Base-by-base conservation (phyloP, 164 flowering plant genomes). In the Houttuynia cordata region DNA sequence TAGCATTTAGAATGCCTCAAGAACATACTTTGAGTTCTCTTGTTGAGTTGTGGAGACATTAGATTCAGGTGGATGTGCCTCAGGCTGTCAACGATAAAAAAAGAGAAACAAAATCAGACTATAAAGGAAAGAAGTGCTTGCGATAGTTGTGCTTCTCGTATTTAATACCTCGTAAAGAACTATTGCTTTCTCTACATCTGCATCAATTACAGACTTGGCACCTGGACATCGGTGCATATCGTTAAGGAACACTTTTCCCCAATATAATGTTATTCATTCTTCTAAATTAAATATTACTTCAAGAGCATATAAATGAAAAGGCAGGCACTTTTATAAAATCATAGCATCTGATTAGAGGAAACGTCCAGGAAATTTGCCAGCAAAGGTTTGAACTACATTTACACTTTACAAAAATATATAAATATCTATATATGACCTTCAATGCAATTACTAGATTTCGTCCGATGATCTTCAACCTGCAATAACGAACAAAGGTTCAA, bases 121-220 rank as follows among this genome's bases (percentile, higher is more conserved):
- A 18, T 23, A 23, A 54, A 54, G 57, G 23, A 18, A 54, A 24
- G 4, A 5, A 45, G 17, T 1, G 49, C 17, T 14, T 12, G 17
- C 12, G 17, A 45, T 3, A 6, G 37, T 30, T 30, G 37, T 30
- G 37, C 37, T 30, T 30, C 37, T 30, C 37, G 37, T 30, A 30
- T 30, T 30, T 30, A 30, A 50, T 59, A 93, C 99, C 85, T 78
- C 73, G 71, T 85, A 93, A 60, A 93, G 82, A 56, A 93, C 87
- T 73, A 93, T 91, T 58, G 97, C 99, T 73, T 83, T 93, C 68
- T 85, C 96, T 41, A 84, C 79, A 74, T 71, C 75, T 67, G 75
- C 54, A 67, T 76, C 82, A 24, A 68, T 25, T n/a, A 61, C 45
- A 60, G 75, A 67, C 74, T 69, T 86, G 75, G 64, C 67, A 37